phyloP scores from a whole-genome alignment of 441 rosid genomes.

The Populus hybrid region DNA sequence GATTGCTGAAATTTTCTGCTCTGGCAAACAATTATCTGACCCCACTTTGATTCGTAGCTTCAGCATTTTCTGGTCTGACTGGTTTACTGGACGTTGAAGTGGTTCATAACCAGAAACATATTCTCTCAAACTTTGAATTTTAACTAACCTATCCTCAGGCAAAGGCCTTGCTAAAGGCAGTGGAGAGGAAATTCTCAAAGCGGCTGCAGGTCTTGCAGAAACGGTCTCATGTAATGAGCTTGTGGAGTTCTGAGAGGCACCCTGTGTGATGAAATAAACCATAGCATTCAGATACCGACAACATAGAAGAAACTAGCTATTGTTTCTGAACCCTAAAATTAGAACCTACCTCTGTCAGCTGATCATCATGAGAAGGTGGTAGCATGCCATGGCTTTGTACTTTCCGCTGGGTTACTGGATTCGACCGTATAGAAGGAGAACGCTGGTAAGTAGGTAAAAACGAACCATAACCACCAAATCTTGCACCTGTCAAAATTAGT shows the following conservation, averaged over 20 bases:
- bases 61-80: neutral
- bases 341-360: constrained; percentile 34
- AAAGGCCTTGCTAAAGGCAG: neutral
- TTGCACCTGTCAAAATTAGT: constrained; percentile 49
- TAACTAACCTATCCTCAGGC: neutral
- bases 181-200: constrained; percentile 4
- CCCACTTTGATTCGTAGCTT: neutral
- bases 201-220: constrained; percentile 20
- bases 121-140: neutral
- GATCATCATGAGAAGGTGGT: constrained; percentile 37
- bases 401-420: constrained; percentile 27
- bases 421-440: constrained; percentile 28
- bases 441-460: constrained; percentile 48
- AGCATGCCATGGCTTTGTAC: constrained; percentile 18
- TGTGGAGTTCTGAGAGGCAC: constrained; percentile 31
- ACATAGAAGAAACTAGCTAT: constrained; percentile 4
- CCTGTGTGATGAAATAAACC: constrained; percentile 39
- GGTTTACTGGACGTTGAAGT: neutral
- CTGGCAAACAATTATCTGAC: neutral
- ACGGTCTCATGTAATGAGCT: constrained; percentile 27
- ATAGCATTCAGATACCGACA: constrained; percentile 25
- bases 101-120: neutral
- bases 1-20: neutral
- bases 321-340: constrained; percentile 13
- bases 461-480: constrained; percentile 54